Evolutionary conservation across 495 filamentous ascomycete genomes (phyloP).

Genomic region (Penicillium canariense): DNA sequence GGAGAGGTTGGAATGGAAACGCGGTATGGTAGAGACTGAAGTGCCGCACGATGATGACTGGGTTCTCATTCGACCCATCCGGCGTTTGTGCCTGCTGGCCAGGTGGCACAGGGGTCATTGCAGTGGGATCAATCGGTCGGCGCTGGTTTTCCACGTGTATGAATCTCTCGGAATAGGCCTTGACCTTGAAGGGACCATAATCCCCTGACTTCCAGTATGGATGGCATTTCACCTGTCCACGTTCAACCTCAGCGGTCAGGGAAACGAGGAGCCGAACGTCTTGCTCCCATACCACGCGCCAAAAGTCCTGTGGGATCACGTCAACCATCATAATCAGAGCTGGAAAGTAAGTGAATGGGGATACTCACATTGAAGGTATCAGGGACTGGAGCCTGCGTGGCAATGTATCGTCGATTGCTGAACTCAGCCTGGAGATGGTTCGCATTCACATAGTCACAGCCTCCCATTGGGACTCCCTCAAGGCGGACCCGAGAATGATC

Average conservation of each 20-base stretch:
- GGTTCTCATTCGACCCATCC: constrained; percentile 48
- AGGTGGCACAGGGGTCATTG: constrained; percentile 17
- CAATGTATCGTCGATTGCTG: constrained; percentile 89
- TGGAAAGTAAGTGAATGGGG: not conserved
- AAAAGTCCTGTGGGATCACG: constrained; percentile 83
- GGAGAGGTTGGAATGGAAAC: constrained; percentile 79
- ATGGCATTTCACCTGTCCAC: constrained; percentile 92
- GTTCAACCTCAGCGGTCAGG: constrained; percentile 92
- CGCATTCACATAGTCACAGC: constrained; percentile 95
- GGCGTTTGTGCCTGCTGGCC: constrained; percentile 11
- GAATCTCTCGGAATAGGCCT: constrained; percentile 73
- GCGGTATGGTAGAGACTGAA: constrained; percentile 76
- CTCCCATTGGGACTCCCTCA: constrained; percentile 62
- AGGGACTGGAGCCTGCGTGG: constrained; percentile 89
- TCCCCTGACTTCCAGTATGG: constrained; percentile 82
- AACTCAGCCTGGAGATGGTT: constrained; percentile 75
- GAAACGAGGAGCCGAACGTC: constrained; percentile 93
- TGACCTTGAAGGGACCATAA: constrained; percentile 78
- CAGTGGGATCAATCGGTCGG: constrained; percentile 6
- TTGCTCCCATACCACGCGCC: constrained; percentile 96
- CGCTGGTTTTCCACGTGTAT: constrained; percentile 63
- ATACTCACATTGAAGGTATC: constrained; percentile 82
- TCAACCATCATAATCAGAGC: not conserved
- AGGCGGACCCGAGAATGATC: constrained; percentile 89
- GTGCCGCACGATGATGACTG: constrained; percentile 79